Conservation (phyloP, 345 rosid species). For the Eutrema heterophyllum region DNA sequence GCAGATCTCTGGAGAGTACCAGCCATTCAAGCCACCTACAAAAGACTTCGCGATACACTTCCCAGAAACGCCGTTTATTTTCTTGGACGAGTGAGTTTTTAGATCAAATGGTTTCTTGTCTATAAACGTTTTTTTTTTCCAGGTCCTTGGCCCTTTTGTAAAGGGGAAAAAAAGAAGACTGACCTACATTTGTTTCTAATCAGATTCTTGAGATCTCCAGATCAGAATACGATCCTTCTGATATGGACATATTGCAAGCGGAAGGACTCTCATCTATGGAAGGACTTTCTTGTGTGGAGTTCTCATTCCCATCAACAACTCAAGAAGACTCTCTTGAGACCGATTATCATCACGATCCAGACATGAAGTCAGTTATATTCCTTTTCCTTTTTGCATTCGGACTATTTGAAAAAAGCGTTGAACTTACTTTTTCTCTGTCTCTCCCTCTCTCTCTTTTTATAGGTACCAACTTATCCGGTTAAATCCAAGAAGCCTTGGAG, state of each 20-base stretch:
- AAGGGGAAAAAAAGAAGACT: not conserved
- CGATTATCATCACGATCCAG: slow-evolving; percentile 43
- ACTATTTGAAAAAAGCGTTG: not conserved
- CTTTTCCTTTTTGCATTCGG: not conserved
- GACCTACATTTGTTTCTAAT: not conserved
- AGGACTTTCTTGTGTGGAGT: slow-evolving; percentile 68
- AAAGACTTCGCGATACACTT: slow-evolving; percentile 54
- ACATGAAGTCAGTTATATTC: slow-evolving; percentile 43
- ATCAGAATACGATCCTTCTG: slow-evolving; percentile 67
- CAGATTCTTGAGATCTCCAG: slow-evolving; percentile 81
- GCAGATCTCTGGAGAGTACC: slow-evolving; percentile 71
- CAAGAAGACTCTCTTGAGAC: slow-evolving; percentile 28
- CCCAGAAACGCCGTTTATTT: slow-evolving; percentile 78
- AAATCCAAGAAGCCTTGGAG: slow-evolving; percentile 66
- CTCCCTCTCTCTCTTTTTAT: not conserved
- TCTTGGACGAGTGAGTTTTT: slow-evolving; percentile 63
- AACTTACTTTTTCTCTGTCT: not conserved
- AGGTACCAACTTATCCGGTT: slow-evolving; percentile 87
- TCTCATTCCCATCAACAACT: slow-evolving; percentile 49
- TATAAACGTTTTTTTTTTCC: not conserved
- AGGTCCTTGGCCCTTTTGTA: not conserved
- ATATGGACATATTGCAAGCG: slow-evolving; percentile 75
- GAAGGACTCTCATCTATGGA: slow-evolving; percentile 68
- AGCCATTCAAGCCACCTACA: slow-evolving; percentile 78
- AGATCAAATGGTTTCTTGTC: slow-evolving; percentile 11